Percentiles rank a stretch among this genome's conserved stretches.
phyloP scores from a whole-genome alignment of 176 grass and related monocot species.

The Avena sativa region DNA sequence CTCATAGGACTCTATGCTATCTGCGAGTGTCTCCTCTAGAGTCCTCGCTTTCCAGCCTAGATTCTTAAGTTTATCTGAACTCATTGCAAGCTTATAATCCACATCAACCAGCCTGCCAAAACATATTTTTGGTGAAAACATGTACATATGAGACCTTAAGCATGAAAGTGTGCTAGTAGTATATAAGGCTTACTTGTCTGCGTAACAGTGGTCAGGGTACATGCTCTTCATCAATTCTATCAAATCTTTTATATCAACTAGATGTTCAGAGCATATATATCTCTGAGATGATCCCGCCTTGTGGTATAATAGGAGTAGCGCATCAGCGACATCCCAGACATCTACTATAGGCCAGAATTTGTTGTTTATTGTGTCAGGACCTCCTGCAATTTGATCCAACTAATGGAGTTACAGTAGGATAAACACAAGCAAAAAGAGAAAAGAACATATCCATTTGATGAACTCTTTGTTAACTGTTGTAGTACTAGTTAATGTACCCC shows the following conservation, averaged over 20 bases:
- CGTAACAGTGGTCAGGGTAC: constrained; percentile 42
- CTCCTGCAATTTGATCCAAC: constrained; percentile 17
- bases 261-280: constrained; percentile 46
- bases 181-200: constrained; percentile 8
- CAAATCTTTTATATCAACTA: constrained; percentile 18
- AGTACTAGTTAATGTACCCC: neutral
- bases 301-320: constrained; percentile 55
- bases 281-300: constrained; percentile 42
- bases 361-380: constrained; percentile 47
- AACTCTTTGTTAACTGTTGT: neutral
- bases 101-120: constrained; percentile 6
- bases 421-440: neutral
- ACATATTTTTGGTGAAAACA: neutral
- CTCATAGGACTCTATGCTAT: constrained; percentile 36
- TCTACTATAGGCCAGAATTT: constrained; percentile 46
- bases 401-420: neutral
- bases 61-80: constrained; percentile 45
- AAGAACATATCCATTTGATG: neutral
- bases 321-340: constrained; percentile 58
- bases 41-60: constrained; percentile 49
- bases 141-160: neutral
- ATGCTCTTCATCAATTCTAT: constrained; percentile 52
- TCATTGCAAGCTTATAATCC: neutral
- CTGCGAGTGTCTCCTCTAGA: constrained; percentile 40
- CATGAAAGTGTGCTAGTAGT: neutral